A percentile compares a stretch with the other conserved stretches of the same genome.
phyloP scores from a whole-genome alignment of 2,329 filamentous ascomycete genomes.

The Capronia coronata region DNA sequence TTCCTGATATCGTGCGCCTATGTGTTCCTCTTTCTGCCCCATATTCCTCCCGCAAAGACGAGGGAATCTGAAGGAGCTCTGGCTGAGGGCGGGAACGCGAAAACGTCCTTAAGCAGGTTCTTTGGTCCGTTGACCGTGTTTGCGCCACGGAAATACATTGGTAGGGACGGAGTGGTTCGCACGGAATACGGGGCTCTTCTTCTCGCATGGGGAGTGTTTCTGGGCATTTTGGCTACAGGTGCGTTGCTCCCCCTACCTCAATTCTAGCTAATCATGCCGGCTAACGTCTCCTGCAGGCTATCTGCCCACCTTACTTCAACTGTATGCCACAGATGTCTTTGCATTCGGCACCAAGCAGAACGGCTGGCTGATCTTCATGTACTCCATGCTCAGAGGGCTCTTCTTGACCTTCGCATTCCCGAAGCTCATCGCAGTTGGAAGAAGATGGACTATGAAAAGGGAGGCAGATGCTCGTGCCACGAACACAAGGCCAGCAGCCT shows the following conservation, averaged over 20 bases:
- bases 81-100: slow-evolving; percentile 23
- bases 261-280: not conserved
- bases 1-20: slow-evolving; percentile 44
- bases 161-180: slow-evolving; percentile 45
- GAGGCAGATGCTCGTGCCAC: not conserved
- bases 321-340: slow-evolving; percentile 53
- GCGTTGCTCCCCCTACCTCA: not conserved
- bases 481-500: not conserved
- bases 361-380: slow-evolving; percentile 52
- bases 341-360: slow-evolving; percentile 52
- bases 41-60: slow-evolving; percentile 42
- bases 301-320: slow-evolving; percentile 55
- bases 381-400: slow-evolving; percentile 49
- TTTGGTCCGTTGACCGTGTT: slow-evolving; percentile 57
- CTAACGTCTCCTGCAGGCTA: slow-evolving; percentile 40
- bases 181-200: slow-evolving; percentile 59
- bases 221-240: slow-evolving; percentile 61
- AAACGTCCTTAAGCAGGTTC: slow-evolving; percentile 26
- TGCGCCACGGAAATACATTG: slow-evolving; percentile 50
- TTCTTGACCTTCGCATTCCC: slow-evolving; percentile 53
- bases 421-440: slow-evolving; percentile 47
- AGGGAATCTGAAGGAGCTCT: not conserved
- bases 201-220: slow-evolving; percentile 59
- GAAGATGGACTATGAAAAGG: slow-evolving; percentile 19
- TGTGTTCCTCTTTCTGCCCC: slow-evolving; percentile 39